These are phyloP conservation scores for Saccharomycopsis phalli DNA, from an alignment of 1,139 yeast genomes.

Conservation along the genomic window DNA sequence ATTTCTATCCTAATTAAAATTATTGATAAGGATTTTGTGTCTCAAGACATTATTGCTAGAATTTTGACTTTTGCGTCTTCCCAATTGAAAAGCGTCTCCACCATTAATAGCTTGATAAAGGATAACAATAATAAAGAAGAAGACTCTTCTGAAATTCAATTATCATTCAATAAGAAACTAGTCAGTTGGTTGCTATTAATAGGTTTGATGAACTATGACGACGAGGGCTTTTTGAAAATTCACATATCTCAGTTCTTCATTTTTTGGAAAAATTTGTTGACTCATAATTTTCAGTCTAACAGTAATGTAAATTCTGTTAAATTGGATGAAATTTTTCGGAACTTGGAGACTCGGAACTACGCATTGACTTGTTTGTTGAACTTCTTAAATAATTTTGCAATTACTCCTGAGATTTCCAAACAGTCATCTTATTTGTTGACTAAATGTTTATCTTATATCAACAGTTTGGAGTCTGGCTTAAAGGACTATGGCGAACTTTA, in stretches of 20 bases:
- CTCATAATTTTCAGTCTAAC: constrained; percentile 34
- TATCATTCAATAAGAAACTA: constrained; percentile 34
- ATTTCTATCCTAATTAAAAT: constrained; percentile 31
- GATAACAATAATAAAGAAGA: constrained; percentile 1
- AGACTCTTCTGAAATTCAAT: constrained; percentile 22
- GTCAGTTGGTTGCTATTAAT: constrained; percentile 69
- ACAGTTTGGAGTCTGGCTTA: constrained; percentile 23
- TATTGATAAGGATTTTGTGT: constrained; percentile 30
- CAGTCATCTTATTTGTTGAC: constrained; percentile 37
- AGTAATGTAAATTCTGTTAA: constrained; percentile 25
- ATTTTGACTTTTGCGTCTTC: constrained; percentile 29
- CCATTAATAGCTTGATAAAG: constrained; percentile 20
- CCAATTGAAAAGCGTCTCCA: constrained; percentile 28
- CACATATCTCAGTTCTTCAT: constrained; percentile 68
- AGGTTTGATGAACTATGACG: constrained; percentile 69
- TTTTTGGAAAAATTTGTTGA: constrained; percentile 77
- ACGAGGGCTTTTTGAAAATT: constrained; percentile 53
- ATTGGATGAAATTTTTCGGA: constrained; percentile 32
- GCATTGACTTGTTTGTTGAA: constrained; percentile 39
- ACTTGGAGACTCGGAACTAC: constrained; percentile 39
- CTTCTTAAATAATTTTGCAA: constrained; percentile 30
- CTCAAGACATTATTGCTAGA: constrained; percentile 29
- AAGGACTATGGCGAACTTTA: constrained; percentile 20
- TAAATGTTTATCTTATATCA: constrained; percentile 32
- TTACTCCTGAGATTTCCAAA: constrained; percentile 33